Base-by-base conservation (phyloP, 2,329 filamentous ascomycete genomes). In the Cyclaneusma minus region DNA sequence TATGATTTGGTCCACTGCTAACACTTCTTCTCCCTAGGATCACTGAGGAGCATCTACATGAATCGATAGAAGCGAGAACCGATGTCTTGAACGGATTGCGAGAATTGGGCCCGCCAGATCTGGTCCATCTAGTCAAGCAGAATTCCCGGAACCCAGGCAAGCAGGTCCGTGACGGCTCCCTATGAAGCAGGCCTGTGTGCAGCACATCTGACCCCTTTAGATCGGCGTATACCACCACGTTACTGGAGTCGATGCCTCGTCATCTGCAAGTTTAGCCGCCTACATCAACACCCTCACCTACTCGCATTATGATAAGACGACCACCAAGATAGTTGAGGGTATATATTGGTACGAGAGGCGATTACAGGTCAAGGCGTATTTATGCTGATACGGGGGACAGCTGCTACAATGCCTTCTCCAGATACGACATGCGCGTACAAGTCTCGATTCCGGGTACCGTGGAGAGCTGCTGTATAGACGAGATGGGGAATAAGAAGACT, bases 381-480 rank as follows among this genome's bases (percentile, higher is more conserved):
- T 10, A 13, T 10, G 13, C 15, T 16, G n/a, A 19, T 4, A 48
- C 49, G 43, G 55, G 51, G 35, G 12, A 17, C 44, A 70, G 64
- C 56, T 98, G 89, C 56, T 98, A 98, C 65, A 98, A 98, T 81
- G 89, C 89, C 38, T 94, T 98, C 53, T 95, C 89, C 4, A 72
- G 91, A 37, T 66, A 95, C 28, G 89, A 98, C 47, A 98, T 98
- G 89, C 83, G 89, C 34, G 87, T 98, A 8, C 85, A 95, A 47
- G 87, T 98, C 32, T 87, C 85, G 37, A 95, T 98, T 37, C 89
- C 89, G 11, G 89, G 89, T 33, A 89, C 81, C 7, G 83, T 98
- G 27, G 87, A 98, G 51, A 91, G 83, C 54, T 95, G 94, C 51
- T 95, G 87, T 51, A 80, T 98, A 31, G 87, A 98, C 51, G 89